These are phyloP conservation scores for Vitis hybrid DNA, from an alignment of 177 flowering plant genomes.

Conservation along the genomic window DNA sequence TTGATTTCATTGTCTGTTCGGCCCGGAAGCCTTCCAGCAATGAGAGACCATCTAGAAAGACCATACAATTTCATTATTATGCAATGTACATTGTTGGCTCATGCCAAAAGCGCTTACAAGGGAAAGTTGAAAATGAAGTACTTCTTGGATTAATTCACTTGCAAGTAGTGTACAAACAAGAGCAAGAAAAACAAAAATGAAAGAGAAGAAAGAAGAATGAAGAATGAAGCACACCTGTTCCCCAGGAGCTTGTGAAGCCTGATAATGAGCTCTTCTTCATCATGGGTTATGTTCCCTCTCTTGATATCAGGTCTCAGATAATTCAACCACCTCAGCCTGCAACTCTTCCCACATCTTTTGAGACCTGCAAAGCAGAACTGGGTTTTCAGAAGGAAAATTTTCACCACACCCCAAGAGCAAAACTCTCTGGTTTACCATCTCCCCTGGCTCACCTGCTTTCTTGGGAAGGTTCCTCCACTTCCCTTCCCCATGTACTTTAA, in stretches of 20 bases:
- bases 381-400: too few species aligned
- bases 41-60: slow-evolving; percentile 41
- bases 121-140: too few species aligned
- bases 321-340: slow-evolving; percentile 35
- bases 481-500: slow-evolving; percentile 38
- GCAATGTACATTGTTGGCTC: neutral
- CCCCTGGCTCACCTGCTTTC: slow-evolving; percentile 30
- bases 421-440: too few species aligned
- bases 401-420: too few species aligned
- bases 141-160: neutral
- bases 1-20: slow-evolving; percentile 51
- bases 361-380: slow-evolving; percentile 16
- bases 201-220: too few species aligned
- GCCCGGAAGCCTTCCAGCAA: slow-evolving; percentile 46
- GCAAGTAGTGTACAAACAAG: neutral
- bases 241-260: slow-evolving; percentile 37
- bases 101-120: neutral
- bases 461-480: slow-evolving; percentile 48
- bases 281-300: slow-evolving; percentile 30
- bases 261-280: slow-evolving; percentile 39
- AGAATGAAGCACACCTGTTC: slow-evolving; percentile 19
- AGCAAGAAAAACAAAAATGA: neutral
- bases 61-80: neutral
- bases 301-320: slow-evolving; percentile 34
- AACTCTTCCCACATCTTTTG: slow-evolving; percentile 34